Conservation (phyloP, 1,139 yeast genomes). For the Taphrina betulina region DNA sequence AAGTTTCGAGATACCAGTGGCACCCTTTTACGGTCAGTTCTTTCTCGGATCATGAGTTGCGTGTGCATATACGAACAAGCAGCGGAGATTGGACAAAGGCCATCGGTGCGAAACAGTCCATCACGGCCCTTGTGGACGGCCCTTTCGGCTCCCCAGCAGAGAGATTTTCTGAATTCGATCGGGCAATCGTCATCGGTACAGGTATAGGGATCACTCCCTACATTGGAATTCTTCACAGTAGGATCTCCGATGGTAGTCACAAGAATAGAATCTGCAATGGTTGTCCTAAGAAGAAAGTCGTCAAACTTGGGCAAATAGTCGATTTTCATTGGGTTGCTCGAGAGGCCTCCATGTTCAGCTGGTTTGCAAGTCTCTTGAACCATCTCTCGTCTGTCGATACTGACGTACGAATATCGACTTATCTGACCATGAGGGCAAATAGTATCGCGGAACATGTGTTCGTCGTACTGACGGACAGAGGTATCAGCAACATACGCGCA, state of each 20-base stretch:
- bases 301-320: neutral
- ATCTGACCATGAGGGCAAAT: slow-evolving; percentile 8
- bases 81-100: slow-evolving; percentile 10
- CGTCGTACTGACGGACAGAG: neutral
- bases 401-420: slow-evolving; percentile 4
- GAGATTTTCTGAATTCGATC: slow-evolving; percentile 13
- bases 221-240: neutral
- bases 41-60: neutral
- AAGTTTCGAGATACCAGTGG: slow-evolving; percentile 15
- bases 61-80: slow-evolving; percentile 12
- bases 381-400: neutral
- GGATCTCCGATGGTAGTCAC: too few species aligned
- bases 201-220: slow-evolving; percentile 12
- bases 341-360: slow-evolving; percentile 5
- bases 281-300: neutral
- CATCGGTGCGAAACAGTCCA: neutral
- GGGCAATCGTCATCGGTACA: slow-evolving; percentile 15
- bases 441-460: neutral
- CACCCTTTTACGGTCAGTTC: slow-evolving; percentile 21
- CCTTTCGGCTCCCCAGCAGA: slow-evolving; percentile 25
- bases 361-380: slow-evolving; percentile 17
- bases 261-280: too few species aligned
- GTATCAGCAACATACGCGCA: neutral
- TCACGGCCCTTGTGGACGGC: slow-evolving; percentile 4
- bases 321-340: slow-evolving; percentile 27